Percentiles rank a stretch among this genome's conserved stretches.
phyloP scores from a whole-genome alignment of 371 early-diverging fungal genomes.

The Mucor mucedo region DNA sequence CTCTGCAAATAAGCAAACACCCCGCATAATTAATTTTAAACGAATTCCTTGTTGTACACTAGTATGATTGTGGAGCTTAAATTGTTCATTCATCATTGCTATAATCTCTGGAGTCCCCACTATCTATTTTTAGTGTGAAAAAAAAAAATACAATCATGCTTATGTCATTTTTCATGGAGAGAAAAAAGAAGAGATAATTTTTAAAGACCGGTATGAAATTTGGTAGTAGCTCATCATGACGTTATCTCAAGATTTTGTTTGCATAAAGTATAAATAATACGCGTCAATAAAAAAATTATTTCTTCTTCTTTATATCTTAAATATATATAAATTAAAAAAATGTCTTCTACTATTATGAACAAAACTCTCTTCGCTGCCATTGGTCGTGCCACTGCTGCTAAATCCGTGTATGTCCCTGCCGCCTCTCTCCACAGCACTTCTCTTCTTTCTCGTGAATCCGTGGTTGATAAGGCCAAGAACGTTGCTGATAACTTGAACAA shows the following conservation, averaged over 20 bases:
- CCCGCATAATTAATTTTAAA: too few species aligned
- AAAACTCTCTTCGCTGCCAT: conserved; percentile 18
- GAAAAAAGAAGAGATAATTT: neutral
- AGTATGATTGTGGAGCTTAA: too few species aligned
- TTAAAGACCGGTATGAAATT: neutral
- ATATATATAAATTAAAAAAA: conserved; percentile 6
- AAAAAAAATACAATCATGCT: too few species aligned
- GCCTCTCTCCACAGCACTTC: conserved; percentile 22
- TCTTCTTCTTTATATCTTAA: neutral
- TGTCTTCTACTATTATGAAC: conserved; percentile 20
- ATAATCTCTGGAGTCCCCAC: too few species aligned
- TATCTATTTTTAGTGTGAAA: too few species aligned
- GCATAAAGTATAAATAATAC: conserved; percentile 19
- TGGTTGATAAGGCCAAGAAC: conserved; percentile 36
- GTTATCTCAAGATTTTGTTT: conserved; percentile 6
- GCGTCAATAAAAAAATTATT: neutral
- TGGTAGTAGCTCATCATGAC: conserved; percentile 2
- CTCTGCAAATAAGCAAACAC: too few species aligned
- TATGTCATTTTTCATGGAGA: too few species aligned
- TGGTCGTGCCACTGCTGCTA: conserved; percentile 17
- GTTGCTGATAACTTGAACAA: conserved; percentile 30
- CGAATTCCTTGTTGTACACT: too few species aligned
- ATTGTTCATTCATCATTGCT: too few species aligned
- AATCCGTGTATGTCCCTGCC: conserved; percentile 20
- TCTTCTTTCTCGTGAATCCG: conserved; percentile 21